Percentiles rank a stretch among this genome's conserved stretches.
These are phyloP conservation scores for Euphorbia celastroides DNA, from an alignment of 441 rosid species.

Conservation along the genomic window DNA sequence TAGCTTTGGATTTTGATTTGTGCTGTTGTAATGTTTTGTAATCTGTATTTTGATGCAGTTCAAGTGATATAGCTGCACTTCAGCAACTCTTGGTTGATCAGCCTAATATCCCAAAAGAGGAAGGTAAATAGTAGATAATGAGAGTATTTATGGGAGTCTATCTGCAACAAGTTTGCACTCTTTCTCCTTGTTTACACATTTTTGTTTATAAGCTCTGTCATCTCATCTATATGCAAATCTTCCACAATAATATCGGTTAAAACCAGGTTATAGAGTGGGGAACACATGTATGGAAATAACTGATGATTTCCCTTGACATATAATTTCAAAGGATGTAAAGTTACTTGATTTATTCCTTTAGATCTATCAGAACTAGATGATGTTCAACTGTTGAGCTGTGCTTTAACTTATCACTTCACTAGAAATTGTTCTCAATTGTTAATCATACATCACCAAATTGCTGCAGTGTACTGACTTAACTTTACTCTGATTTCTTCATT, in stretches of 20 bases:
- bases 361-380: neutral
- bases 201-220: neutral
- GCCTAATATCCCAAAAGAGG: constrained; percentile 65
- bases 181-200: neutral
- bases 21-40: neutral
- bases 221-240: neutral
- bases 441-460: too few species aligned
- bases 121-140: constrained; percentile 38
- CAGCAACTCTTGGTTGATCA: constrained; percentile 72
- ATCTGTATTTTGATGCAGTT: constrained; percentile 30
- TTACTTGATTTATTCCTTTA: neutral
- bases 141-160: neutral
- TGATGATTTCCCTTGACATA: too few species aligned
- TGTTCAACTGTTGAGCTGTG: neutral
- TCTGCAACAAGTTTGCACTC: neutral
- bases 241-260: neutral
- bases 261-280: neutral
- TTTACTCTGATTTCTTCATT: constrained; percentile 16
- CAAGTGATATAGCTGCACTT: constrained; percentile 49
- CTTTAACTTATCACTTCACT: too few species aligned
- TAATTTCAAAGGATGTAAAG: neutral
- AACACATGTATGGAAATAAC: neutral
- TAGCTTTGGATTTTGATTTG: neutral
- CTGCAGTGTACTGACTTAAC: neutral
- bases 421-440: too few species aligned